These are phyloP conservation scores for Trypanosoma boissoni DNA, from an alignment of 208 protist species.

Conservation along the genomic window DNA sequence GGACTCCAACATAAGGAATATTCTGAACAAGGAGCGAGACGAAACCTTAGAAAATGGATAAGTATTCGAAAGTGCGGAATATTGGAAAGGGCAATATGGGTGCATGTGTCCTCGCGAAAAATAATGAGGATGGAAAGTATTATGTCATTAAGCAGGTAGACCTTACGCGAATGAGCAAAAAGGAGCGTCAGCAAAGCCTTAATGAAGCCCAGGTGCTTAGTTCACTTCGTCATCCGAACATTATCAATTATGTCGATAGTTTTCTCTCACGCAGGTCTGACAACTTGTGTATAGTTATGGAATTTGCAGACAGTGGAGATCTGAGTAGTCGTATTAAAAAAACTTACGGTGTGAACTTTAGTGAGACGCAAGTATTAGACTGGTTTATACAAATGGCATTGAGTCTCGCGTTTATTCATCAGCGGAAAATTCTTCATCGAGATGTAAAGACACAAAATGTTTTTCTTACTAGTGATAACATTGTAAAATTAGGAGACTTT, in stretches of 20 bases:
- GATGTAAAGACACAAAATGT: slow-evolving; percentile 95
- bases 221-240: slow-evolving; percentile 91
- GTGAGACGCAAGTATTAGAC: slow-evolving; percentile 83
- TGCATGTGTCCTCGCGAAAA: slow-evolving; percentile 86
- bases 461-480: slow-evolving; percentile 84
- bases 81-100: slow-evolving; percentile 94
- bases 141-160: slow-evolving; percentile 95
- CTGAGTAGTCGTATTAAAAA: slow-evolving; percentile 77
- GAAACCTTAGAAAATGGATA: slow-evolving; percentile 78
- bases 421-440: slow-evolving; percentile 91
- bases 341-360: slow-evolving; percentile 71
- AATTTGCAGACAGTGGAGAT: slow-evolving; percentile 90
- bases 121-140: slow-evolving; percentile 90
- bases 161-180: slow-evolving; percentile 83
- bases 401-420: slow-evolving; percentile 90
- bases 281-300: slow-evolving; percentile 93
- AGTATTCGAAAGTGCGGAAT: slow-evolving; percentile 88
- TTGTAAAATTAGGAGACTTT: slow-evolving; percentile 94
- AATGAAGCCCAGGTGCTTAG: slow-evolving; percentile 91
- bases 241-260: slow-evolving; percentile 93
- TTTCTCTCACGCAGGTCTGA: slow-evolving; percentile 88
- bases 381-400: slow-evolving; percentile 90
- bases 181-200: slow-evolving; percentile 86
- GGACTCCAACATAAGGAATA: no score
- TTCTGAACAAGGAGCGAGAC: background rate